These are phyloP conservation scores for Fusarium fracticaudum DNA, from an alignment of 2,329 filamentous ascomycete species.

Conservation along the genomic window DNA sequence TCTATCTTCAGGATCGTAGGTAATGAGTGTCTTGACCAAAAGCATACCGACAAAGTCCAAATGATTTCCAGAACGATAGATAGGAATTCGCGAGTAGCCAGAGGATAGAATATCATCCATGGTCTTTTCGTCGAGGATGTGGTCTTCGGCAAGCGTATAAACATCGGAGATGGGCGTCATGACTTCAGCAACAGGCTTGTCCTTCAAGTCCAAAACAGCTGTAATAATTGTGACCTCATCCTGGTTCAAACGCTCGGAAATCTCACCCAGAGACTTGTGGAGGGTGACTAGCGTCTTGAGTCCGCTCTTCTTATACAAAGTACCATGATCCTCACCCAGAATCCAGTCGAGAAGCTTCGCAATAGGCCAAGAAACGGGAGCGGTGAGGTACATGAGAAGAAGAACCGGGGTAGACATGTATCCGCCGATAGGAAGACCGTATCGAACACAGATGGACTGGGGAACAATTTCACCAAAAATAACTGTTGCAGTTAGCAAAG, in stretches of 20 bases:
- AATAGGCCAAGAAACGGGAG: constrained; percentile 91
- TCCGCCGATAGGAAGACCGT: constrained; percentile 92
- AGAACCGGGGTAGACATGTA: constrained; percentile 92
- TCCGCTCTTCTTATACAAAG: constrained; percentile 97
- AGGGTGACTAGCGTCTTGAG: constrained; percentile 95
- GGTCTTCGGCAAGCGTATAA: constrained; percentile 96
- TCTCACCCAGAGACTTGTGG: constrained; percentile 89
- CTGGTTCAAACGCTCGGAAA: constrained; percentile 89
- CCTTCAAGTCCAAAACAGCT: constrained; percentile 94
- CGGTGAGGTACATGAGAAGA: constrained; percentile 89
- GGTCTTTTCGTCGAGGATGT: constrained; percentile 88
- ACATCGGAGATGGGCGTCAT: constrained; percentile 99
- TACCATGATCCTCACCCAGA: constrained; percentile 93
- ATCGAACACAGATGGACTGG: constrained; percentile 95
- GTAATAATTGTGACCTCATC: constrained; percentile 99
- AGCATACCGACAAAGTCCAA: constrained; percentile 97
- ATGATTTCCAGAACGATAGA: constrained; percentile 84
- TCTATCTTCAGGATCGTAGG: constrained; percentile 94
- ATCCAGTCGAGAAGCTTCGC: constrained; percentile 95
- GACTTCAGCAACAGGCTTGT: constrained; percentile 92
- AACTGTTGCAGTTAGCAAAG: constrained; percentile 63
- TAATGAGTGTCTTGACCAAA: constrained; percentile 97
- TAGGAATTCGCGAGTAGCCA: constrained; percentile 95
- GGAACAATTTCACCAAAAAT: constrained; percentile 98
- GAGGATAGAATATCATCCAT: constrained; percentile 94